Evolutionary conservation across 2,329 filamentous ascomycete species (phyloP).

Genomic region (Diaporthe citriasiana): DNA sequence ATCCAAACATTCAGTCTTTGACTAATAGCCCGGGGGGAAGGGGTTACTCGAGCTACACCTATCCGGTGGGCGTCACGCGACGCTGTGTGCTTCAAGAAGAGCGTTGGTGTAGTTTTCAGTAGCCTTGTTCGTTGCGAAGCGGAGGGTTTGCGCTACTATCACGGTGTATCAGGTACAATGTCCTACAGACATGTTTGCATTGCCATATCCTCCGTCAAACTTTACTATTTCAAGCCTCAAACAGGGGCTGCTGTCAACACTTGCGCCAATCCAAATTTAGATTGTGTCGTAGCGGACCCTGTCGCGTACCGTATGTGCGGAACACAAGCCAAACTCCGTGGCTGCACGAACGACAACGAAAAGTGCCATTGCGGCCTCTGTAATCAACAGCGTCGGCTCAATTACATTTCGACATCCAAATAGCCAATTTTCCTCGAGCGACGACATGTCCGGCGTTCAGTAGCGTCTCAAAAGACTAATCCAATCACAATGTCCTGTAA

Average conservation of each 20-base stretch:
- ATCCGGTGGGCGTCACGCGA: neutral
- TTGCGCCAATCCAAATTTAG: neutral
- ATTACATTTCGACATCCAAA: neutral
- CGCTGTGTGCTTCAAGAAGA: neutral
- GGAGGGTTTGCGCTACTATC: neutral
- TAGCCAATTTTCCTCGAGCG: neutral
- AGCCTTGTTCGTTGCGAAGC: neutral
- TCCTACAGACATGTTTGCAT: neutral
- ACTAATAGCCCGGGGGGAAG: neutral
- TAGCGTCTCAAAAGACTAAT: neutral
- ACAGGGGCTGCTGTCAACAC: neutral
- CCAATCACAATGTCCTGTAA: neutral
- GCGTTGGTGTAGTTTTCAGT: neutral
- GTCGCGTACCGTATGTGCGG: neutral
- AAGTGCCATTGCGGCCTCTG: neutral
- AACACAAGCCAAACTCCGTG: neutral
- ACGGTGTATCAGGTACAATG: neutral
- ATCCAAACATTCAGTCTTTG: neutral
- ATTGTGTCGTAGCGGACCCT: neutral
- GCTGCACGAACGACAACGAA: neutral
- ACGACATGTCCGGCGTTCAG: neutral
- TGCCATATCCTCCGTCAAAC: neutral
- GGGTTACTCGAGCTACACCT: too few relatives aligned
- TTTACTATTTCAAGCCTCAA: constrained; percentile 12
- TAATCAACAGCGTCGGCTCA: too few relatives aligned